Evolutionary conservation across 805 yeast genomes (phyloP).

Genomic region (Torulaspora maleeae): DNA sequence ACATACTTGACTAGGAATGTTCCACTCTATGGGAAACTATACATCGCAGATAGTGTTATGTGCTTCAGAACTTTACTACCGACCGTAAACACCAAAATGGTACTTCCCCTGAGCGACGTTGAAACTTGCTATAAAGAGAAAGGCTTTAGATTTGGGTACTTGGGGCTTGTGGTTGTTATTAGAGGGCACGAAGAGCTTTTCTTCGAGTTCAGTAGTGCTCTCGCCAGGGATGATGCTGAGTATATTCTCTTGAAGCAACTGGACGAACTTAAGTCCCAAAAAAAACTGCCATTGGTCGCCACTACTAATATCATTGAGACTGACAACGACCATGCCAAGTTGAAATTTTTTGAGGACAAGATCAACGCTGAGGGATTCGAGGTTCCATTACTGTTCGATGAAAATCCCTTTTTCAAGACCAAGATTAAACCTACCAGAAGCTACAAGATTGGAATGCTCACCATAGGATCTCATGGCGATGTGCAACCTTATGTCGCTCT

Average conservation of each 20-base stretch:
- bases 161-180: conserved; percentile 64
- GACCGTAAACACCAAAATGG: conserved; percentile 74
- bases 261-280: conserved; percentile 37
- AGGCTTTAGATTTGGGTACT: conserved; percentile 65
- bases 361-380: conserved; percentile 58
- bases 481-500: conserved; percentile 94
- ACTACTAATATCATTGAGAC: conserved; percentile 14
- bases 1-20: conserved; percentile 63
- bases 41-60: conserved; percentile 61
- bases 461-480: conserved; percentile 95
- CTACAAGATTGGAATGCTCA: conserved; percentile 61
- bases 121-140: conserved; percentile 64
- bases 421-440: conserved; percentile 50
- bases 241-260: conserved; percentile 47
- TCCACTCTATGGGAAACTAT: conserved; percentile 80
- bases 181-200: conserved; percentile 73
- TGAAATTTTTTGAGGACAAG: conserved; percentile 63
- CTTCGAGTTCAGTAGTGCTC: conserved; percentile 65
- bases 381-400: conserved; percentile 65
- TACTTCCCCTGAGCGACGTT: conserved; percentile 69
- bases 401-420: conserved; percentile 51
- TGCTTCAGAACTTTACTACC: conserved; percentile 80
- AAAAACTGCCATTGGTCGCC: conserved; percentile 4
- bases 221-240: conserved; percentile 70
- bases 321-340: conserved; percentile 49